phyloP scores from a whole-genome alignment of 257 asterid genomes.

The Jacaranda copaia region DNA sequence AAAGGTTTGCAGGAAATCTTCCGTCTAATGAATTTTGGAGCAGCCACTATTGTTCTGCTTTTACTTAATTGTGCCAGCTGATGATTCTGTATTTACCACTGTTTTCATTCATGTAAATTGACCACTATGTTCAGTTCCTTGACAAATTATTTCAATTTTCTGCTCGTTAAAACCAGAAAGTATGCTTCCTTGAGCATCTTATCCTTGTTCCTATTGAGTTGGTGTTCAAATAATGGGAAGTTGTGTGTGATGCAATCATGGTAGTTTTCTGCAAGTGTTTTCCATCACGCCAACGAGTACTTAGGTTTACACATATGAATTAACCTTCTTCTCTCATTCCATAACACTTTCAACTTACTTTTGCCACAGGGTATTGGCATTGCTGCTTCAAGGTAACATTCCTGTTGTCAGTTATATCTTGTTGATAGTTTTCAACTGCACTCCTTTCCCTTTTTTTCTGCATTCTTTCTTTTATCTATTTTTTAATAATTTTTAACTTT shows the following conservation, averaged over 20 bases:
- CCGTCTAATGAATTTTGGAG: neutral
- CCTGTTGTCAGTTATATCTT: slow-evolving; percentile 17
- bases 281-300: neutral
- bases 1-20: neutral
- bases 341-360: slow-evolving; percentile 22
- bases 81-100: neutral
- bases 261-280: slow-evolving; percentile 5
- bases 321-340: neutral
- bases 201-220: slow-evolving; percentile 20
- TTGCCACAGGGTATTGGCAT: slow-evolving; percentile 53
- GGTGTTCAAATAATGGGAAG: neutral
- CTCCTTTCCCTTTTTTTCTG: neutral
- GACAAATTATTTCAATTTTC: neutral
- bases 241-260: slow-evolving; percentile 3
- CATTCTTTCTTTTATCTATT: neutral
- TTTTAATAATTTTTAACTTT: neutral
- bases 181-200: neutral
- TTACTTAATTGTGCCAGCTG: neutral
- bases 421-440: neutral
- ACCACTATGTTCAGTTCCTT: neutral
- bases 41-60: neutral
- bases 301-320: slow-evolving; percentile 7
- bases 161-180: slow-evolving; percentile 7
- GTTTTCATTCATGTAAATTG: slow-evolving; percentile 12
- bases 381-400: slow-evolving; percentile 55